Evolutionary conservation across 257 asterid genomes (phyloP).

Genomic region (Solanum gandarillasii): DNA sequence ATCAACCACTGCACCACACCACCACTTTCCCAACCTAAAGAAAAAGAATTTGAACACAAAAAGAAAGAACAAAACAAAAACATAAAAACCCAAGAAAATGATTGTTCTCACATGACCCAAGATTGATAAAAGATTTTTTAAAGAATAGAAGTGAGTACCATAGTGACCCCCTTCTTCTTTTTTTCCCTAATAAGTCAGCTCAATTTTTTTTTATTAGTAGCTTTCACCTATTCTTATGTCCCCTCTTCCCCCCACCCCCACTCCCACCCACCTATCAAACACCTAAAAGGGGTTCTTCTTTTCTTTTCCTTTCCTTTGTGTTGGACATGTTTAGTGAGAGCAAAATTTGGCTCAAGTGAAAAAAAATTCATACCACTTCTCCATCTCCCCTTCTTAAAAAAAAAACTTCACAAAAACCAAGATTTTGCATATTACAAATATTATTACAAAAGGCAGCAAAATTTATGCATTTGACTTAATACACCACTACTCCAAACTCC

Average conservation of each 20-base stretch:
- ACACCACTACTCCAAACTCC: not conserved
- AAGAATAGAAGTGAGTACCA: not conserved
- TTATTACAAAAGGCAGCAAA: not conserved
- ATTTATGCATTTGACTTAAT: constrained; percentile 3
- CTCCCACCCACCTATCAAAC: not conserved
- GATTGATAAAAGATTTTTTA: not conserved
- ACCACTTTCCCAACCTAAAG: not conserved
- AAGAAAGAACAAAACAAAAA: constrained; percentile 16
- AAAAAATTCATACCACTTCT: constrained; percentile 20
- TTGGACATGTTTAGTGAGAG: constrained; percentile 31
- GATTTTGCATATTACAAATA: not conserved
- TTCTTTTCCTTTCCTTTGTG: constrained; percentile 6
- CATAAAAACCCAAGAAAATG: constrained; percentile 50
- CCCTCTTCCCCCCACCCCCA: not conserved
- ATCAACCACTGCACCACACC: accelerated
- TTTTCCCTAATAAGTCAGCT: not conserved
- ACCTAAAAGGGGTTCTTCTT: not conserved
- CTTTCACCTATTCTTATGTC: not conserved
- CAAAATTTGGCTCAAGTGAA: constrained; percentile 16
- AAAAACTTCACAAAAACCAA: not conserved
- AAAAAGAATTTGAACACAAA: not conserved
- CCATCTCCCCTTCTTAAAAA: not conserved
- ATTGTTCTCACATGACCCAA: constrained; percentile 67
- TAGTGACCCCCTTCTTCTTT: not conserved
- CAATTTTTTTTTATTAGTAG: not conserved